phyloP scores from a whole-genome alignment of 2,329 filamentous ascomycete species.

The Drechslerella coelobrocha region DNA sequence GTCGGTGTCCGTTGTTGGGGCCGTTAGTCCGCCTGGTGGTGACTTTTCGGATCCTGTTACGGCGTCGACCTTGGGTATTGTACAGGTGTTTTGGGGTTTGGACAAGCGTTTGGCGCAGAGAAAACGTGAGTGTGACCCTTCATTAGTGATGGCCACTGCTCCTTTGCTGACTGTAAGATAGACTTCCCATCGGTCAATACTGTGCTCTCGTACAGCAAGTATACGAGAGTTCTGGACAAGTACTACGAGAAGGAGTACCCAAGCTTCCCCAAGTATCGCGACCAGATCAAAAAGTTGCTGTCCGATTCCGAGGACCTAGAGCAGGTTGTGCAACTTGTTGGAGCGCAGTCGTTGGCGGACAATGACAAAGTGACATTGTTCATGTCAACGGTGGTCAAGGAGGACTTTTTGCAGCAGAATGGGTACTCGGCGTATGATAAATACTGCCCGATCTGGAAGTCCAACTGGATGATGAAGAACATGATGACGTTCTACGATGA shows the following conservation, averaged over 20 bases:
- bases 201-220: constrained; percentile 92
- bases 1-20: constrained; percentile 96
- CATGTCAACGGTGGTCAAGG: constrained; percentile 88
- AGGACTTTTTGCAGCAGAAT: constrained; percentile 98
- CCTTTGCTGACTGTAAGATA: not conserved
- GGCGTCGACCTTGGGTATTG: constrained; percentile 88
- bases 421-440: constrained; percentile 99
- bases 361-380: constrained; percentile 98
- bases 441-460: constrained; percentile 99
- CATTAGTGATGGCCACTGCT: not conserved
- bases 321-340: constrained; percentile 97
- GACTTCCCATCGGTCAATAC: constrained; percentile 99
- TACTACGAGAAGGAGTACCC: constrained; percentile 93
- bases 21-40: constrained; percentile 95
- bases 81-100: constrained; percentile 96
- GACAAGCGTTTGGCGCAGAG: constrained; percentile 51
- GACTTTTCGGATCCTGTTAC: constrained; percentile 99
- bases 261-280: constrained; percentile 89
- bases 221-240: constrained; percentile 84
- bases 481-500: constrained; percentile 99
- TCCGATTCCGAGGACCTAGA: constrained; percentile 96
- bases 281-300: constrained; percentile 91
- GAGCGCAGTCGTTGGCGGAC: constrained; percentile 94
- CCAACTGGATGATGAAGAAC: constrained; percentile 99
- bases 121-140: constrained; percentile 34